phyloP scores from a whole-genome alignment of 2,329 filamentous ascomycete species.

The Paraconiothyrium brasiliense region DNA sequence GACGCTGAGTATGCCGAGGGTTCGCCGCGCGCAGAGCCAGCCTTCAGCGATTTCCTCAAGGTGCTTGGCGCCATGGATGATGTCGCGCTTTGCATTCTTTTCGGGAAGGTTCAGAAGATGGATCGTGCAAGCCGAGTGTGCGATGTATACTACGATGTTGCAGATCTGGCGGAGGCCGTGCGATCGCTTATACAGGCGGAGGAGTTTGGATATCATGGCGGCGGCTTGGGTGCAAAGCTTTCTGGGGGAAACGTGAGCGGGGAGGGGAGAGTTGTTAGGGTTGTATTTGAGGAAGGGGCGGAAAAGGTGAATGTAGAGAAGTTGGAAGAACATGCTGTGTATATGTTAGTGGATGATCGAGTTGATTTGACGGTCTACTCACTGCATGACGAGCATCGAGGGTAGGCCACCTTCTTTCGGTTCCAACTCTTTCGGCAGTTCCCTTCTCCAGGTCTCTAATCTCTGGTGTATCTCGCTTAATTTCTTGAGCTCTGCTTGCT shows the following conservation, averaged over 20 bases:
- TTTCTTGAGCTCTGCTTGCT: constrained; percentile 87
- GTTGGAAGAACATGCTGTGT: constrained; percentile 92
- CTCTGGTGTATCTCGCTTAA: constrained; percentile 90
- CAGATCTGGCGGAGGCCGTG: constrained; percentile 93
- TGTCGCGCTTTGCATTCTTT: constrained; percentile 87
- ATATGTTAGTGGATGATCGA: constrained; percentile 29
- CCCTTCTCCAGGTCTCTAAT: constrained; percentile 87
- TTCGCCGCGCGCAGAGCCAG: constrained; percentile 89
- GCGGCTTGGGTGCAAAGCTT: constrained; percentile 92
- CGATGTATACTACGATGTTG: constrained; percentile 95
- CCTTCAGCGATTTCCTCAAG: constrained; percentile 95
- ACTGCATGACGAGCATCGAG: constrained; percentile 87
- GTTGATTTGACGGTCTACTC: constrained; percentile 56
- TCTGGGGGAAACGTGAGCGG: constrained; percentile 85
- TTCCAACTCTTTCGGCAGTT: constrained; percentile 85
- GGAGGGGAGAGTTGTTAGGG: constrained; percentile 81
- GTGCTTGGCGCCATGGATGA: constrained; percentile 89
- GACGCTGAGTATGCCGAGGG: constrained; percentile 84
- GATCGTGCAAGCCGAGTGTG: constrained; percentile 92
- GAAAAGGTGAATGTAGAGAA: constrained; percentile 95
- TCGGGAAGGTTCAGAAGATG: constrained; percentile 93
- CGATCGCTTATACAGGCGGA: constrained; percentile 90
- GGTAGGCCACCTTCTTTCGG: constrained; percentile 89
- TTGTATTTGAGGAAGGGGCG: constrained; percentile 93
- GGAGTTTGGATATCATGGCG: constrained; percentile 88